These are phyloP conservation scores for Populus alba DNA, from an alignment of 345 rosid species.

Conservation along the genomic window DNA sequence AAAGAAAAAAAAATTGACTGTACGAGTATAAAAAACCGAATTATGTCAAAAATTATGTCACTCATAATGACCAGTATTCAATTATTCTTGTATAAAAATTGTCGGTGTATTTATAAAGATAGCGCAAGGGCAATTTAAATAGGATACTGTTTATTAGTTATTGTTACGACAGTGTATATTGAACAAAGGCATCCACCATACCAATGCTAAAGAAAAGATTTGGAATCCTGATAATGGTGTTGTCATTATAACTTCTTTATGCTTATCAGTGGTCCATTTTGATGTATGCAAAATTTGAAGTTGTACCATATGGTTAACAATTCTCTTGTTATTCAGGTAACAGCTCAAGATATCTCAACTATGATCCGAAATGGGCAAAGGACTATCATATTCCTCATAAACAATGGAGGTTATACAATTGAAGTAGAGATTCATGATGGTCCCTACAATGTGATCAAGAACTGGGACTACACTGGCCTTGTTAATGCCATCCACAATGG, in stretches of 20 bases:
- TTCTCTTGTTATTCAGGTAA: constrained; percentile 41
- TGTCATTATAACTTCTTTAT: not conserved
- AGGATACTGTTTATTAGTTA: not conserved
- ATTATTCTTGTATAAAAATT: not conserved
- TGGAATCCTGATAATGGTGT: not conserved
- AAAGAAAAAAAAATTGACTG: not conserved
- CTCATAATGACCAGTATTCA: not conserved
- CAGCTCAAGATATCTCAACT: constrained; percentile 69
- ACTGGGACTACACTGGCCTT: constrained; percentile 65
- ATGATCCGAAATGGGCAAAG: constrained; percentile 62
- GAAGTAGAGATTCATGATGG: constrained; percentile 83
- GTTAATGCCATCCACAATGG: constrained; percentile 71
- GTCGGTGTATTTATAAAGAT: not conserved
- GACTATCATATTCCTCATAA: constrained; percentile 63
- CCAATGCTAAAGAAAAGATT: not conserved
- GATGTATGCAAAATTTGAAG: not conserved
- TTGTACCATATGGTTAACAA: not conserved
- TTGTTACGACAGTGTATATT: not conserved
- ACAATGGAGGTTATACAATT: constrained; percentile 72
- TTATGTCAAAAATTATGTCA: not conserved
- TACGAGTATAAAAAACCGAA: too few relatives aligned
- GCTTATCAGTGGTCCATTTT: not conserved
- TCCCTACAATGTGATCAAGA: constrained; percentile 73
- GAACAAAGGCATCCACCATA: not conserved
- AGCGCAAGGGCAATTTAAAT: not conserved